Conservation (phyloP, 768 basidiomycete genomes). For the Rhizopogon vesiculosus region DNA sequence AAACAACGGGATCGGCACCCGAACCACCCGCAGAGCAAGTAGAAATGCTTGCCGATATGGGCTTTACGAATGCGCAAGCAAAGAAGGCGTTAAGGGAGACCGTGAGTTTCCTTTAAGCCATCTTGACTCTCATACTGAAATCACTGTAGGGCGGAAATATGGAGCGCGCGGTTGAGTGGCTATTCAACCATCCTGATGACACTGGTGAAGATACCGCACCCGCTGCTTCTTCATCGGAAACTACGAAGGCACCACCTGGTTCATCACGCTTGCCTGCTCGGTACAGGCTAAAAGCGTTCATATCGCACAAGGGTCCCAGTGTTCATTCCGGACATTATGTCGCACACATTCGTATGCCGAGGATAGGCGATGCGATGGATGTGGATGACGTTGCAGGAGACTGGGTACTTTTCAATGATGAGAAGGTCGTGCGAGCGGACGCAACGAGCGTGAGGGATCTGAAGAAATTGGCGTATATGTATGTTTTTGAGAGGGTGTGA, state of each 20-base stretch:
- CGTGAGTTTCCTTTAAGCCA: conserved; percentile 37
- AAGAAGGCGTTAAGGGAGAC: conserved; percentile 85
- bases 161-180: conserved; percentile 92
- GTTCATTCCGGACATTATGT: conserved; percentile 96
- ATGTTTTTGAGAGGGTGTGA: conserved; percentile 67
- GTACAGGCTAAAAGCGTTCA: conserved; percentile 86
- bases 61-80: conserved; percentile 81
- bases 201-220: conserved; percentile 51
- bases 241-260: conserved; percentile 38
- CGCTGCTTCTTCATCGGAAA: conserved; percentile 14
- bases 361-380: conserved; percentile 21
- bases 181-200: conserved; percentile 92
- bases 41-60: conserved; percentile 81
- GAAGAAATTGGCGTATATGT: conserved; percentile 88
- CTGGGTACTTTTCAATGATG: conserved; percentile 96
- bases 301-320: conserved; percentile 95
- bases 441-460: conserved; percentile 74
- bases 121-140: not conserved
- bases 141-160: conserved; percentile 54
- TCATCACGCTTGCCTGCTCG: conserved; percentile 60
- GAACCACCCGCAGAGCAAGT: conserved; percentile 74
- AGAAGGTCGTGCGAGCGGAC: conserved; percentile 92
- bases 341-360: conserved; percentile 55
- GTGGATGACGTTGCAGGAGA: conserved; percentile 31
- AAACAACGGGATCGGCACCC: conserved; percentile 25